These are phyloP conservation scores for Tetrahymena elliotti DNA, from an alignment of 73 alveolate species.

Conservation along the genomic window DNA sequence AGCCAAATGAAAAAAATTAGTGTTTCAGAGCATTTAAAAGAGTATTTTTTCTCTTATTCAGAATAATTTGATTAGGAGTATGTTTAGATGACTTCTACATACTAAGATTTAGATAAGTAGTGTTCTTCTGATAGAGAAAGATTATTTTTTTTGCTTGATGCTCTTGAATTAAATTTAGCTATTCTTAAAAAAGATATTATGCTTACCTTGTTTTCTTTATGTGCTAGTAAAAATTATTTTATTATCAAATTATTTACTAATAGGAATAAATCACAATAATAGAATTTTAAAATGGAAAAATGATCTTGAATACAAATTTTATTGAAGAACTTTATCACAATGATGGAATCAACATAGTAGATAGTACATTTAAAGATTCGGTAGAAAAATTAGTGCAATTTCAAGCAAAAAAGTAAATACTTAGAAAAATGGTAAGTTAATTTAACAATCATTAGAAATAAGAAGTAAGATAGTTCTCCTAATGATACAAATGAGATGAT, in stretches of 20 bases:
- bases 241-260: background rate
- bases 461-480: background rate
- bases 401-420: background rate
- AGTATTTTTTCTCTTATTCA: background rate
- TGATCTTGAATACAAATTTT: background rate
- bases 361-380: background rate
- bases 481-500: background rate
- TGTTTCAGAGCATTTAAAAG: background rate
- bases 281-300: background rate
- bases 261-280: background rate
- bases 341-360: background rate
- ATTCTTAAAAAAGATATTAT: background rate
- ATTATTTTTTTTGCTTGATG: background rate
- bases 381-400: background rate
- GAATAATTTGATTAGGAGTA: background rate
- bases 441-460: background rate
- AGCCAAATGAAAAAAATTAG: background rate
- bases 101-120: background rate
- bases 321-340: background rate
- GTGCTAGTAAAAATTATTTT: background rate
- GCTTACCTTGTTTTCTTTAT: background rate
- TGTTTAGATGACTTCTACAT: background rate
- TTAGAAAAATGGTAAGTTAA: background rate
- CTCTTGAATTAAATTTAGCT: background rate
- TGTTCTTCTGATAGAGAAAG: background rate